A percentile compares a stretch with the other conserved stretches of the same genome.
These are phyloP conservation scores for Globisporangium spiculum DNA, from an alignment of 352 stramenopile species.

Conservation along the genomic window DNA sequence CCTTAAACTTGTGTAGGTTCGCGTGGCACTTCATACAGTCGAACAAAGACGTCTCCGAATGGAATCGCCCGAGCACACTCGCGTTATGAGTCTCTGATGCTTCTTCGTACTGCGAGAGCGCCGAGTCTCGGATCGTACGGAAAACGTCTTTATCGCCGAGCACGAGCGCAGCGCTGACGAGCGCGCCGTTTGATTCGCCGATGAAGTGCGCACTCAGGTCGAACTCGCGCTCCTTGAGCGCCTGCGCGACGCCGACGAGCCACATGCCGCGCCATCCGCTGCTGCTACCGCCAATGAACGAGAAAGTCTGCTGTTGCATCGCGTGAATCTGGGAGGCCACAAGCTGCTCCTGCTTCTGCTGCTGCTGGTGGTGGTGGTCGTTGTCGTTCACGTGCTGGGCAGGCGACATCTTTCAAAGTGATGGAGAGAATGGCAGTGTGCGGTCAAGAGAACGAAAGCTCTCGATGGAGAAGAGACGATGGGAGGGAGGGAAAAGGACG, in stretches of 20 bases:
- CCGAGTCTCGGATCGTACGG: conserved; percentile 37
- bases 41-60: conserved; percentile 51
- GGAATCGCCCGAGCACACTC: conserved; percentile 31
- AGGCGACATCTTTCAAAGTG: conserved; percentile 2
- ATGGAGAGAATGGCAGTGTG: background rate
- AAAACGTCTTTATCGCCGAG: conserved; percentile 34
- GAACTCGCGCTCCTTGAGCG: conserved; percentile 40
- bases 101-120: conserved; percentile 34
- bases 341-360: background rate
- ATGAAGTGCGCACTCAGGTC: conserved; percentile 40
- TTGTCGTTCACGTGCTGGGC: background rate
- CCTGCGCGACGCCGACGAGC: conserved; percentile 56
- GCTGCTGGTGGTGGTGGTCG: background rate
- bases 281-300: conserved; percentile 28
- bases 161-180: conserved; percentile 41
- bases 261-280: conserved; percentile 62
- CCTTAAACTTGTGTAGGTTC: conserved; percentile 25
- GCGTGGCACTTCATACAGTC: conserved; percentile 32
- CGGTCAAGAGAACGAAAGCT: background rate
- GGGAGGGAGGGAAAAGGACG: background rate
- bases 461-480: background rate
- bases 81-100: conserved; percentile 20
- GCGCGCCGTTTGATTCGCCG: conserved; percentile 38
- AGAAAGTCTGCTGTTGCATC: conserved; percentile 26
- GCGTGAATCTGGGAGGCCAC: background rate